Percentiles rank a stretch among this genome's conserved stretches.
Evolutionary conservation across 495 filamentous ascomycete genomes (phyloP).

Genomic region (Penicillium tannophilum): DNA sequence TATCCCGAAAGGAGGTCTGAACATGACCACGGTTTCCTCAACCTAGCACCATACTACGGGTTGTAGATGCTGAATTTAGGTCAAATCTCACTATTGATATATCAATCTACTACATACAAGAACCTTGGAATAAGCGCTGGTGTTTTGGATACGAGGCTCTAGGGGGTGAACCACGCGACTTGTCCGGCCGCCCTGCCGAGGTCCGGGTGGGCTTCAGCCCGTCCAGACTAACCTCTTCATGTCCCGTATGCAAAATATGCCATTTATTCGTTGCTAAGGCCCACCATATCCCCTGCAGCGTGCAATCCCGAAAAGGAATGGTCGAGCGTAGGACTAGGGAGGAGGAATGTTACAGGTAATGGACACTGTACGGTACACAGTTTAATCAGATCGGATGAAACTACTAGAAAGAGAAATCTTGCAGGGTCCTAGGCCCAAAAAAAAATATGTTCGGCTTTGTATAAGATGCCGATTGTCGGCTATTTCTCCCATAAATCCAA

Average conservation of each 20-base stretch:
- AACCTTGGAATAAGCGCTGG: too few species aligned
- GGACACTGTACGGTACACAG: too few species aligned
- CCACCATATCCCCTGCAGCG: background rate
- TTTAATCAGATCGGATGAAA: background rate
- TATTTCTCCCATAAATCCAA: background rate
- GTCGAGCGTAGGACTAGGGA: background rate
- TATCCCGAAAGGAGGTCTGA: background rate
- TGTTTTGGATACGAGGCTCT: background rate
- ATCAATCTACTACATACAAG: too few species aligned
- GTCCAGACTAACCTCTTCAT: slow-evolving; percentile 18
- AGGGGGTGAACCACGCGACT: slow-evolving; percentile 21
- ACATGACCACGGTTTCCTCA: background rate
- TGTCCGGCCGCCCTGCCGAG: slow-evolving; percentile 21
- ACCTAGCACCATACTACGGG: too few species aligned
- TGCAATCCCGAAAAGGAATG: background rate
- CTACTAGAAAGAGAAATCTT: background rate
- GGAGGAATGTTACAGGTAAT: background rate
- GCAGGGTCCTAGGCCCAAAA: background rate
- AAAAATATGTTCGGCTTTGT: background rate
- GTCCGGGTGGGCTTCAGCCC: slow-evolving; percentile 20
- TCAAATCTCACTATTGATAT: too few species aligned
- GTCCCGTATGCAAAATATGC: slow-evolving; percentile 7
- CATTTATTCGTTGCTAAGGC: slow-evolving; percentile 1
- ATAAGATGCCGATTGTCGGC: background rate
- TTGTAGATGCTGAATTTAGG: too few species aligned